Evolutionary conservation across 345 rosid genomes (phyloP), one percentile per base, ranked within the genome.

Genomic region (Mercurialis annua): DNA sequence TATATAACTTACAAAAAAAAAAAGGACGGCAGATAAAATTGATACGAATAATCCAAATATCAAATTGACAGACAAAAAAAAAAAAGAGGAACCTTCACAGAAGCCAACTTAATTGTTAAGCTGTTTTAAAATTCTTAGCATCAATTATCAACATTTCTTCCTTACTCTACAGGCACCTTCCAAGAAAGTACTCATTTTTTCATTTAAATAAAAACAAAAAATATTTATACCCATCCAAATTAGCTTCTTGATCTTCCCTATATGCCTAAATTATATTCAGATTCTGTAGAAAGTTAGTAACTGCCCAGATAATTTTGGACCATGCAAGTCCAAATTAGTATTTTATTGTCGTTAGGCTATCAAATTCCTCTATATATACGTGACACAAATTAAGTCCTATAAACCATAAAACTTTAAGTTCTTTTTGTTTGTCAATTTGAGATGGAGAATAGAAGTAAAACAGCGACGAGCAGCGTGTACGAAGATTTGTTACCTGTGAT

Each of bases 401-500:
- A n/a, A n/a, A 6, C 54, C 40, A 34, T 34, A 3, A 3, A 3
- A 4, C 40, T 34, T 34, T n/a, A 34, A 42, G 24, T 6, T 18
- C 52, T 40, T 26, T 42, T 23, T 12, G 24, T 38, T 23, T 36
- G 1, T 3, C 7, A 10, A 6, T 36, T 5, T 31, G 57, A 58
- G 10, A 80, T 80, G 85, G 82, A 71, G 29, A 36, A 4, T 36
- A 36, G 40, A 36, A 36, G 30, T 9, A 72, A 49, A 63, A 14
- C 59, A 14, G 36, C 76, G 36, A 14, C 64, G 11, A 72, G 67
- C 62, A 26, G 71, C 14, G 78, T 71, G 72, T 90, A 80, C 33
- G 83, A 90, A 70, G 97, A 90, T 68, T 76, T 88, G 81, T 76
- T 93, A 23, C 96, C 90, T 0, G 73, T 88, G 46, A 93, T 93